Evolutionary conservation across 2,329 filamentous ascomycete species (phyloP).

Genomic region (Colletotrichum trifolii): DNA sequence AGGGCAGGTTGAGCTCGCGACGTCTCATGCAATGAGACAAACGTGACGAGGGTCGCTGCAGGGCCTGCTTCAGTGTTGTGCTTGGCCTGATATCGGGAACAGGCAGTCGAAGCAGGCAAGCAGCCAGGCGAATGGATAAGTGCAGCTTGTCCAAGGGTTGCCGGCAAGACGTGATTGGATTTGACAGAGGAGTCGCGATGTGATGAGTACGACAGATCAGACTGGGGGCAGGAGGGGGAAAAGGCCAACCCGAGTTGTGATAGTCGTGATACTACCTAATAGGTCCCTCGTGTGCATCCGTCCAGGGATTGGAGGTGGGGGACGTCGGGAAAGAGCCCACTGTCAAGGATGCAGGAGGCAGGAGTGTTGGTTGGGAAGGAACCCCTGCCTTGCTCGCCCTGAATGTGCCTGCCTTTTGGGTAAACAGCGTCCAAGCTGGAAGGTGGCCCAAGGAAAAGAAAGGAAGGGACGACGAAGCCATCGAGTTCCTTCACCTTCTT

Average conservation of each 20-base stretch:
- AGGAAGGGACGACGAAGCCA: too few relatives aligned
- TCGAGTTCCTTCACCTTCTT: too few relatives aligned
- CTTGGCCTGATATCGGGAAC: constrained; percentile 7
- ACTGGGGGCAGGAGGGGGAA: neutral
- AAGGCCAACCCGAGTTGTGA: neutral
- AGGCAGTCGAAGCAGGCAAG: constrained; percentile 5
- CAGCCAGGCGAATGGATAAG: neutral
- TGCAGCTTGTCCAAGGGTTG: neutral
- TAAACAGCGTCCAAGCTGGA: too few relatives aligned
- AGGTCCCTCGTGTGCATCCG: neutral
- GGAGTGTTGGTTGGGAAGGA: constrained; percentile 2
- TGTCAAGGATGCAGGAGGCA: neutral
- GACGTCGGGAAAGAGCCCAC: neutral
- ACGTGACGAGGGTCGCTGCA: constrained; percentile 27
- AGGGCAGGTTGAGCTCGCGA: constrained; percentile 1
- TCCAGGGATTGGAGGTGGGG: constrained; percentile 4
- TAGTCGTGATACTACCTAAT: too few relatives aligned
- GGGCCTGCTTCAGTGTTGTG: constrained; percentile 9
- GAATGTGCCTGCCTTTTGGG: too few relatives aligned
- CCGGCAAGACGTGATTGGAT: neutral
- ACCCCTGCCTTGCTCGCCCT: neutral
- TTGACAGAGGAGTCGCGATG: neutral
- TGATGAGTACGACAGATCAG: constrained; percentile 8
- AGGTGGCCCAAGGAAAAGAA: too few relatives aligned
- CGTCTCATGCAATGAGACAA: constrained; percentile 29